Conservation (phyloP, 257 asterid species). For the Anisodus tanguticus region DNA sequence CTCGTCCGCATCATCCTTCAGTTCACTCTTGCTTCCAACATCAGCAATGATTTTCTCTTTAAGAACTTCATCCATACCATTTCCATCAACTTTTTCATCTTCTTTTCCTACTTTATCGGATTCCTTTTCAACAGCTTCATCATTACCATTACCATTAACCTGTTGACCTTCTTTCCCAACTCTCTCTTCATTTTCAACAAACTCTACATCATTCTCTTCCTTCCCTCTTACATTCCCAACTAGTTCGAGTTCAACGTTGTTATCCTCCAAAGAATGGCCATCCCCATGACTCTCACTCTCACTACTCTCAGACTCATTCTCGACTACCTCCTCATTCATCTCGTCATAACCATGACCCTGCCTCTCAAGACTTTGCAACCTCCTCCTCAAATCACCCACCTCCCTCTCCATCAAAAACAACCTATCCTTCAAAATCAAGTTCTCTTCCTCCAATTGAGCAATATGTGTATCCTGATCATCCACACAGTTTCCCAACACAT, state of each 20-base stretch:
- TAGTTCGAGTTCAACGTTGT: conserved; percentile 49
- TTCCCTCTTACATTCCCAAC: conserved; percentile 34
- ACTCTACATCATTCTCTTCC: conserved; percentile 28
- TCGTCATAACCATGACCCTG: conserved; percentile 45
- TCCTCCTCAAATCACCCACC: conserved; percentile 68
- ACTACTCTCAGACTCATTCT: conserved; percentile 56
- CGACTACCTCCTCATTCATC: conserved; percentile 62
- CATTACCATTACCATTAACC: not conserved
- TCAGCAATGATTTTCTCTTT: conserved; percentile 2
- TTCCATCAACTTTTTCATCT: not conserved
- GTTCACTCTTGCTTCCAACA: not conserved
- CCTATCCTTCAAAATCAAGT: conserved; percentile 75
- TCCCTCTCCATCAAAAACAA: conserved; percentile 82
- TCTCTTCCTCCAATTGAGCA: conserved; percentile 81
- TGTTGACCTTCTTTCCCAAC: not conserved
- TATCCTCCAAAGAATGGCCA: conserved; percentile 54
- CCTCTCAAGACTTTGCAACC: conserved; percentile 69
- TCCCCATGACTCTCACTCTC: conserved; percentile 67
- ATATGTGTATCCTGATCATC: conserved; percentile 84
- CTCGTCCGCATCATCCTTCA: conserved; percentile 27
- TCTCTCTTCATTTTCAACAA: not conserved
- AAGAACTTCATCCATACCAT: not conserved
- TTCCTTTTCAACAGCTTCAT: not conserved
- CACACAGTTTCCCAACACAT: conserved; percentile 71
- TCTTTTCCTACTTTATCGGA: not conserved